Base-by-base conservation (phyloP, 805 yeast species). In the Yamadazyma kitorensis region DNA sequence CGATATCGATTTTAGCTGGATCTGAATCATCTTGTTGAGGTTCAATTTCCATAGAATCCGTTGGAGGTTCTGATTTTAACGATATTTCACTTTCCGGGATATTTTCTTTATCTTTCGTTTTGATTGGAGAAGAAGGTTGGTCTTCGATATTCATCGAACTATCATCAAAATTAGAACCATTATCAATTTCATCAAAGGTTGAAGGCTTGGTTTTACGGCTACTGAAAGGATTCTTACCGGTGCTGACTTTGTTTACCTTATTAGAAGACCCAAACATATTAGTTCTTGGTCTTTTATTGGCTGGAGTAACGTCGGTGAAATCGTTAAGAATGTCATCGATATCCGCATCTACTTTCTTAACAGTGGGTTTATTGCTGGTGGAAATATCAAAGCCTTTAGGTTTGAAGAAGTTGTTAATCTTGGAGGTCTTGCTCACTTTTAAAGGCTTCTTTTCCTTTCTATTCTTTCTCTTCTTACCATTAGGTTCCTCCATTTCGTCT, bases 241-340 rank as follows among this genome's bases (percentile, higher is more conserved):
- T 17, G 15, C 12, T n/a, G 10, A 11, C n/a, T 27, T 52, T 56
- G 22, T 43, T 44, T 2, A 13, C 16, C 15, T 4, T 16, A 6
- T 23, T 11, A 12, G 28, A 9, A n/a, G 32, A 11, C 3, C 30
- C 29, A 34, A 39, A 36, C 23, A 26, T 23, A 17, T 27, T 33
- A 11, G 22, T 11, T 26, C 17, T 33, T 5, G 31, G 27, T 24
- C 31, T 39, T 14, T 31, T 24, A 4, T 25, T 24, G 4, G 29
- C 29, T 9, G 46, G 41, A 13, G 35, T 33, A 7, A 17, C 33
- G 15, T 33, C 43, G 13, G 49, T 42, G 34, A 76, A 73, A 36
- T 77, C 87, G 39, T 74, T 76, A 31, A 84, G 64, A 35, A 84
- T 78, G 49, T 82, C 69, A 52, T 82, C 89, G 40, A 87, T 71